Base-by-base conservation (phyloP, 1,284 basidiomycete species). In the Xerocomus cyaneibrunnescens region DNA sequence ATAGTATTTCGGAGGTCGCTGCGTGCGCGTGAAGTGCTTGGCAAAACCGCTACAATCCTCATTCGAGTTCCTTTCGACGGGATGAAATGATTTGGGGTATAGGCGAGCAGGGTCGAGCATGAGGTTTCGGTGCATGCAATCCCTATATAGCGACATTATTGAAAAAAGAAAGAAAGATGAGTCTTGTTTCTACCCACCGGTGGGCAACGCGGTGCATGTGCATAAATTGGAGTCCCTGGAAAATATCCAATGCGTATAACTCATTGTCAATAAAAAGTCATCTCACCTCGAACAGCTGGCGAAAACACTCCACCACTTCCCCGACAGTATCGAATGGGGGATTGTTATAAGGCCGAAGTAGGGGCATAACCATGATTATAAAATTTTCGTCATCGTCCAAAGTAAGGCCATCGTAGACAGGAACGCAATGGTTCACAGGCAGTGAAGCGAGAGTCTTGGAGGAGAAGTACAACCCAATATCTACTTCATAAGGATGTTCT, bases 361-460 rank as follows among this genome's bases (percentile, higher is more conserved):
- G 28, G 6, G 45, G 45, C 45, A 47, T 47, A 13, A 47, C 45
- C 1, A 47, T 31, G n/a, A n/a, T n/a, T n/a, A 47, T 30, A 3
- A 7, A 3, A 9, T 14, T 19, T 7, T 25, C 28, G 1, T 13
- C 13, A 14, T 60, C 61, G 0, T 56, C 55, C 69, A n/a, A 0
- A 62, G 16, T 0, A 59, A n/a, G 13, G 37, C 37, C 41, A 3
- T 71, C 48, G 28, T 28, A 39, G 7, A 39, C 5, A 8, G 38
- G 38, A 7, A 39, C 38, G 22, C 38, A 39, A 16, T 39, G 38
- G 16, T 39, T 39, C 21, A 38, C 21, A 23, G 5, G 22, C 36
- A 17, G 8, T 27, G 22, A 23, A 40, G 37, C 37, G 4, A 38
- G 22, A 12, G 22, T 13, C 22, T 14, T 12, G 2, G 37, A 38